Conservation (phyloP, 306 rosid species). For the Alnus rubra region DNA sequence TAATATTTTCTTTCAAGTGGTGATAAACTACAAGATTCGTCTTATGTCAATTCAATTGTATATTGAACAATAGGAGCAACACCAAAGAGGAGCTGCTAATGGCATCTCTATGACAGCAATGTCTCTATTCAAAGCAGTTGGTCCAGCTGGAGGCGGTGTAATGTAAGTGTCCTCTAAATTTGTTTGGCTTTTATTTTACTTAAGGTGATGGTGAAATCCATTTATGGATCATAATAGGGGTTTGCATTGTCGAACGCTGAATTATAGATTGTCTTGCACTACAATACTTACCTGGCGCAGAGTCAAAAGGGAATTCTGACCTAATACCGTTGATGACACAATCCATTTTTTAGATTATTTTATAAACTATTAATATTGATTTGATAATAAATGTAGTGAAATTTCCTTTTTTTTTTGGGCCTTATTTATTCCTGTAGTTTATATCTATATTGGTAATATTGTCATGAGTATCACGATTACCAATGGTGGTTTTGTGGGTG, state of each 20-base stretch:
- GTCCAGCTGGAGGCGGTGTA: conserved; percentile 87
- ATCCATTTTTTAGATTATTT: not conserved
- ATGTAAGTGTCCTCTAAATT: conserved; percentile 49
- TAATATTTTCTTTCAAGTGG: not conserved
- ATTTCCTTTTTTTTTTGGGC: not conserved
- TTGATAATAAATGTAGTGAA: not conserved
- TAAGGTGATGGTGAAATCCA: not conserved
- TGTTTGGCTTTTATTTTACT: not conserved
- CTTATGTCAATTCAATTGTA: not conserved
- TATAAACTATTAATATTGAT: too few relatives aligned
- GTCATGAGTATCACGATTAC: not conserved
- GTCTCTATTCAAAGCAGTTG: conserved; percentile 86
- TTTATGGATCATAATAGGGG: not conserved
- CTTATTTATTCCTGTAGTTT: not conserved
- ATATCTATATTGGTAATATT: not conserved
- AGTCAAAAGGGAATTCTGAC: too few relatives aligned
- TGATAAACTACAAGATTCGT: not conserved
- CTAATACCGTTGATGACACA: too few relatives aligned
- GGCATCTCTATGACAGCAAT: conserved; percentile 79
- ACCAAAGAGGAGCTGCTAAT: conserved; percentile 91
- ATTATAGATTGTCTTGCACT: not conserved
- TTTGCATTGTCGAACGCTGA: not conserved
- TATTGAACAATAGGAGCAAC: conserved; percentile 57
- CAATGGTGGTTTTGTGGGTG: not conserved
- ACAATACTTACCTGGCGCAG: too few relatives aligned